These are phyloP conservation scores for Debaryomyces nepalensis DNA, from an alignment of 1,139 yeast genomes.

Conservation along the genomic window DNA sequence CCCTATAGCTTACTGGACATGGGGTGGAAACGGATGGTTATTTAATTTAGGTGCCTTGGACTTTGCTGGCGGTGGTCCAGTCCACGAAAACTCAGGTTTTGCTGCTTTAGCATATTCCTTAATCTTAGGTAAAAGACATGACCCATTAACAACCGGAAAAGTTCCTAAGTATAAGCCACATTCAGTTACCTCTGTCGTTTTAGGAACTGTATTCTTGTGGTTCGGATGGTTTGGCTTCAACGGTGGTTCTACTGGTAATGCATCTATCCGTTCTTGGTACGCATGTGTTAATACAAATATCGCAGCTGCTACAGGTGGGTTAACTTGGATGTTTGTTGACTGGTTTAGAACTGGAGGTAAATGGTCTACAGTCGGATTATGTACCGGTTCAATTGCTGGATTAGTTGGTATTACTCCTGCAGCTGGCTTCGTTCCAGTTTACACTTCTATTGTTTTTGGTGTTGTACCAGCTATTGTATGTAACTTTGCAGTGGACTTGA, in stretches of 20 bases:
- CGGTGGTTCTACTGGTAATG: slow-evolving; percentile 95
- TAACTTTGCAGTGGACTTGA: slow-evolving; percentile 84
- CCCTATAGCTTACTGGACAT: slow-evolving; percentile 95
- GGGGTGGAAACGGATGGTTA: slow-evolving; percentile 95
- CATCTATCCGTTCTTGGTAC: slow-evolving; percentile 90
- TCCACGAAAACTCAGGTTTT: slow-evolving; percentile 91
- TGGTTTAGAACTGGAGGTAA: slow-evolving; percentile 85
- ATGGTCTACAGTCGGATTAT: slow-evolving; percentile 94
- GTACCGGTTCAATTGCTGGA: slow-evolving; percentile 93
- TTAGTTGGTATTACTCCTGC: slow-evolving; percentile 97
- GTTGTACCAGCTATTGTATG: slow-evolving; percentile 76
- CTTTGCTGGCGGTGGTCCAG: slow-evolving; percentile 99
- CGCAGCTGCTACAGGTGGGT: slow-evolving; percentile 91
- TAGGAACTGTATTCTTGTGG: slow-evolving; percentile 94
- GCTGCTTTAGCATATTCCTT: slow-evolving; percentile 94
- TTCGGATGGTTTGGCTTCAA: slow-evolving; percentile 99
- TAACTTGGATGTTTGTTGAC: slow-evolving; percentile 93
- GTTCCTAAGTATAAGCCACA: slow-evolving; percentile 92
- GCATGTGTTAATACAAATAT: slow-evolving; percentile 90
- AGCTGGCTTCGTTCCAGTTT: slow-evolving; percentile 93
- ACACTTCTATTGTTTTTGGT: slow-evolving; percentile 86
- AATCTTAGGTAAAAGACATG: slow-evolving; percentile 88
- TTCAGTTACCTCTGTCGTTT: slow-evolving; percentile 84
- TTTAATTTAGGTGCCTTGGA: slow-evolving; percentile 81
- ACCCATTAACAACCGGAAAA: slow-evolving; percentile 69